Base-by-base conservation (phyloP, 768 basidiomycete species). In the Tylopilus subfusipes region DNA sequence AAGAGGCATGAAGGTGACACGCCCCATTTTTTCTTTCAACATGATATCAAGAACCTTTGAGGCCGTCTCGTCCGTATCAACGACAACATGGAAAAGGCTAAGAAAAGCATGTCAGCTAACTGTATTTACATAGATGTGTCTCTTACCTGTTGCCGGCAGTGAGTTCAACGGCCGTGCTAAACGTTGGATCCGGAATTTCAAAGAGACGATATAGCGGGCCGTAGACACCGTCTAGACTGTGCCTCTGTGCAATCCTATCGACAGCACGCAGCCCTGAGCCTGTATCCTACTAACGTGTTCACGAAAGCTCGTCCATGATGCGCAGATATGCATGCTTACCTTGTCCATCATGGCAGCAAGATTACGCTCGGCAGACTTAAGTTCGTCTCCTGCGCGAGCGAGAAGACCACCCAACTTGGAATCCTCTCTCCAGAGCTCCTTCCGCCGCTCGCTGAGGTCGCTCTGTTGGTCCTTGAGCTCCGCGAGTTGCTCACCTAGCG, bases 1-100 rank as follows among this genome's bases (percentile, higher is more conserved):
- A 38, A 99, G 81, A 19, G 97, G 97, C 88, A 99, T 95, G 74
- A 98, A 98, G 0, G 97, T 99, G 9, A 99, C 90, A 48, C 97
- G 86, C 2, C 96, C 97, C 12, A 84, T 89, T 68, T 90, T 92
- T 68, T 98, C 94, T 64, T 85, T 85, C 62, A 94, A 75, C 96
- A 99, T 98, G 59, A 88, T 76, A 19, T 97, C 90, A 13, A 99
- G 82, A n/a, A 98, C 85, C 65, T 82, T 84, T 3, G 86, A 86
- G 1, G 94, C 97, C 0, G 94, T 98, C 40, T 86, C 88, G 65
- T 98, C 97, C n/a, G 81, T 90, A 68, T 99, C 96, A 55, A 98
- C 96, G 1, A 98, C 96, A 38, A 98, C 88, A 63, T 99, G 96
- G 76, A 98, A 99, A 25, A 99, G 74, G 65, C 96, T 69, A 4